Conservation (phyloP, 495 filamentous ascomycete genomes). For the Sordaria brevicollis region DNA sequence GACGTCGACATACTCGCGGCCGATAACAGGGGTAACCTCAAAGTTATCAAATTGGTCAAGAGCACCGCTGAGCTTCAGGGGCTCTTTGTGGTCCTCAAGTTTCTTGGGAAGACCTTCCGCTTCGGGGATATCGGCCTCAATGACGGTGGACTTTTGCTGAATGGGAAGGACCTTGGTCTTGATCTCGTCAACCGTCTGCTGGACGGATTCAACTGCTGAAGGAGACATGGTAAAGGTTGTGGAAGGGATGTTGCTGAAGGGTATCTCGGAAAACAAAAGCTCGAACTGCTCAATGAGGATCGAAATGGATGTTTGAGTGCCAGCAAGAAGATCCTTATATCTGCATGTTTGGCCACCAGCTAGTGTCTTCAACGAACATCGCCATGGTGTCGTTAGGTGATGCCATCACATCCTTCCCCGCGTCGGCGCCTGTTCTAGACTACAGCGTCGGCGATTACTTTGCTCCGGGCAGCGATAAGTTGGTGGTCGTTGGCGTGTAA, state of each 20-base stretch:
- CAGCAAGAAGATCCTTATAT: neutral
- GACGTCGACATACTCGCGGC: constrained; percentile 50
- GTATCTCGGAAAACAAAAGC: neutral
- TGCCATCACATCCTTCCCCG: neutral
- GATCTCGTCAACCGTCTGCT: constrained; percentile 14
- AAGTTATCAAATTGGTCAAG: constrained; percentile 50
- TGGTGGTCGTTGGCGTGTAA: neutral
- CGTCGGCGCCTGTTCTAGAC: neutral
- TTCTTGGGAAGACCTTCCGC: constrained; percentile 4
- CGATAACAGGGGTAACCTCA: constrained; percentile 59
- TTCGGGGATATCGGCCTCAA: neutral
- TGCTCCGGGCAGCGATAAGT: neutral
- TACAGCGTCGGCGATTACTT: neutral
- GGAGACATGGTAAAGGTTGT: constrained; percentile 16
- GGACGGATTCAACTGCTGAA: constrained; percentile 18
- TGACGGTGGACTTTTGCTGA: neutral
- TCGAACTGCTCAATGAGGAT: neutral
- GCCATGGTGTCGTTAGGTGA: neutral
- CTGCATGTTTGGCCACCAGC: neutral
- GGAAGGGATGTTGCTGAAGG: neutral
- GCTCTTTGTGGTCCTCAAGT: constrained; percentile 20
- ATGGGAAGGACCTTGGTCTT: constrained; percentile 18
- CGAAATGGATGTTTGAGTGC: neutral
- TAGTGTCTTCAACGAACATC: neutral
- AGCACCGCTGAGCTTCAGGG: constrained; percentile 40